Percentiles rank a stretch among this genome's conserved stretches.
phyloP scores from a whole-genome alignment of 2,329 filamentous ascomycete species.

The Diplodia intermedia region DNA sequence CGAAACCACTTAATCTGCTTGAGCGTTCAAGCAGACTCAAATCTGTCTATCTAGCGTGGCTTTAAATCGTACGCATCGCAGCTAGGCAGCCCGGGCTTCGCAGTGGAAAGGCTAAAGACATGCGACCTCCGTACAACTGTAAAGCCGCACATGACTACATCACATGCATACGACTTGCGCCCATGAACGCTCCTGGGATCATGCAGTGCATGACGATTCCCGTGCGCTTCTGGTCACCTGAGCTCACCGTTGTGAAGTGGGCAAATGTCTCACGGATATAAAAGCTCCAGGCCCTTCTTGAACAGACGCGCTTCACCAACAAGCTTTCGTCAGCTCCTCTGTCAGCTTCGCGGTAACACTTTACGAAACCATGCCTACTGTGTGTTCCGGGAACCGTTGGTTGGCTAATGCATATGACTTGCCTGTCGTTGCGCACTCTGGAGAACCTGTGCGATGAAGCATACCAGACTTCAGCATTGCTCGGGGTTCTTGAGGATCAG shows the following conservation, averaged over 20 bases:
- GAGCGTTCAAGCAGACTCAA: background rate
- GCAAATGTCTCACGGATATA: no score
- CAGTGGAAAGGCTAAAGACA: background rate
- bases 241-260: no score
- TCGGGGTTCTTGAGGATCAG: background rate
- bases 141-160: background rate
- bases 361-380: no score
- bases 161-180: background rate
- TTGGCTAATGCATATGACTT: background rate
- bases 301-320: no score
- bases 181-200: background rate
- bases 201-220: no score
- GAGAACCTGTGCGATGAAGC: background rate
- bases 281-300: no score
- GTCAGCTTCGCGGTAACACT: no score
- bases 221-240: no score
- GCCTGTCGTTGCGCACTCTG: background rate
- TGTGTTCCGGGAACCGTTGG: background rate
- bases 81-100: background rate
- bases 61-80: background rate
- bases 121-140: background rate
- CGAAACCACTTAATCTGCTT: background rate
- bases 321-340: no score
- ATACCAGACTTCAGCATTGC: background rate
- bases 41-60: background rate